phyloP scores from a whole-genome alignment of 345 rosid genomes.

The Laguncularia racemosa region DNA sequence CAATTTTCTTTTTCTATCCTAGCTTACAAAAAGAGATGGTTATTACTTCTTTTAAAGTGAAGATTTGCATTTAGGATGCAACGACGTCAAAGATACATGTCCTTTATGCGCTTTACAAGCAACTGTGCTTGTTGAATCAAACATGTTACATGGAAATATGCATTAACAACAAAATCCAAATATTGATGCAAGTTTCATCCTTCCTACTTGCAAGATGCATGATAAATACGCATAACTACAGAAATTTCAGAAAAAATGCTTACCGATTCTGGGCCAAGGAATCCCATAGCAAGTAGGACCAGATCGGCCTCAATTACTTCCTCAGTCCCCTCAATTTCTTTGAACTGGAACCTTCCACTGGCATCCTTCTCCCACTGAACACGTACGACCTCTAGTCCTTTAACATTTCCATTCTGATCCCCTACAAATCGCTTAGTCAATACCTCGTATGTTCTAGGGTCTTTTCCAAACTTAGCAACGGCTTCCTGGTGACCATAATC shows the following conservation, averaged over 20 bases:
- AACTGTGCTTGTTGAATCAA: too few relatives aligned
- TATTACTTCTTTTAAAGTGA: too few relatives aligned
- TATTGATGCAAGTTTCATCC: too few relatives aligned
- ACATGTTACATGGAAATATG: too few relatives aligned
- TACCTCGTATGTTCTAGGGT: slow-evolving; percentile 89
- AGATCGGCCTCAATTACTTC: slow-evolving; percentile 86
- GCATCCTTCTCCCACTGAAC: slow-evolving; percentile 92
- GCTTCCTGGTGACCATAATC: slow-evolving; percentile 99
- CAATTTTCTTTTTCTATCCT: too few relatives aligned
- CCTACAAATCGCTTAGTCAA: slow-evolving; percentile 86
- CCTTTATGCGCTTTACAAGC: too few relatives aligned
- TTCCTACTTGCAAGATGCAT: too few relatives aligned
- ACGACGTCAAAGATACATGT: too few relatives aligned
- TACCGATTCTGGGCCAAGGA: slow-evolving; percentile 94
- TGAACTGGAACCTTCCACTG: slow-evolving; percentile 68
- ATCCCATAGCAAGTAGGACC: slow-evolving; percentile 92
- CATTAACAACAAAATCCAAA: too few relatives aligned
- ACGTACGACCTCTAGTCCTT: slow-evolving; percentile 72
- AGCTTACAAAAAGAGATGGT: too few relatives aligned
- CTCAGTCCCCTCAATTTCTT: slow-evolving; percentile 82
- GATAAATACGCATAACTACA: too few relatives aligned
- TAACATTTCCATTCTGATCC: slow-evolving; percentile 70
- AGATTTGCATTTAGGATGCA: too few relatives aligned
- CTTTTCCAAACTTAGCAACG: slow-evolving; percentile 72
- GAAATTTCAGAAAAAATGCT: slow-evolving; percentile 17